Percentiles rank a stretch among this genome's conserved stretches.
Evolutionary conservation across 345 rosid species (phyloP).

Genomic region (Gossypium turneri): DNA sequence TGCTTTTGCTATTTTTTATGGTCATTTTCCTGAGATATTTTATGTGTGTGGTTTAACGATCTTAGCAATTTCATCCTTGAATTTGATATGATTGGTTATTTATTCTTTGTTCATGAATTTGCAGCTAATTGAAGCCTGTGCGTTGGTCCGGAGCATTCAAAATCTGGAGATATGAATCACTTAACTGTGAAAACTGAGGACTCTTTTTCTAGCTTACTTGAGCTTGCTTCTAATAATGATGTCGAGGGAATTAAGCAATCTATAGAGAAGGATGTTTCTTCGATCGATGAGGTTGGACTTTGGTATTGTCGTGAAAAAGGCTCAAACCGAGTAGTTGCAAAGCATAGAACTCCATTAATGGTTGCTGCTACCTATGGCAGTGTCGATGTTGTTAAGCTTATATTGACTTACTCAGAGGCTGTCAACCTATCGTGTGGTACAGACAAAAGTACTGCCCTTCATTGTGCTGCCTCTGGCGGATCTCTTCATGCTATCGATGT

Average conservation of each 20-base stretch:
- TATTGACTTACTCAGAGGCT: slow-evolving; percentile 25
- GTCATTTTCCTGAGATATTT: neutral
- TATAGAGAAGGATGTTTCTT: slow-evolving; percentile 30
- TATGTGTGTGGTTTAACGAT: neutral
- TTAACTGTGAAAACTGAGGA: slow-evolving; percentile 27
- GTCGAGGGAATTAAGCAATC: slow-evolving; percentile 30
- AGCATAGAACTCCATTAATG: slow-evolving; percentile 59
- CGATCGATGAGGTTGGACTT: slow-evolving; percentile 30
- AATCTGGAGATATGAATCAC: slow-evolving; percentile 27
- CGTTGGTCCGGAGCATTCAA: slow-evolving; percentile 26
- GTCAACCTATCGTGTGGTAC: slow-evolving; percentile 43
- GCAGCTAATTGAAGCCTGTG: slow-evolving; percentile 31
- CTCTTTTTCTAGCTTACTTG: slow-evolving; percentile 38
- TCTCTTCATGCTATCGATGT: slow-evolving; percentile 40
- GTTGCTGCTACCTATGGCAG: slow-evolving; percentile 62
- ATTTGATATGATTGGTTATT: neutral
- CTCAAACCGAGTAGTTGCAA: slow-evolving; percentile 44
- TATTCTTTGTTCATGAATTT: slow-evolving; percentile 3
- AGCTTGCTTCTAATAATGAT: slow-evolving; percentile 46
- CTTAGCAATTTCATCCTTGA: neutral
- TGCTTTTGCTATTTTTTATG: neutral
- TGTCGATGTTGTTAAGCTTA: slow-evolving; percentile 36
- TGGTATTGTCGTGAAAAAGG: slow-evolving; percentile 42
- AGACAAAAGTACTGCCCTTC: slow-evolving; percentile 66
- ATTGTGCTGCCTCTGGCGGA: slow-evolving; percentile 73